A percentile compares a stretch with the other conserved stretches of the same genome.
Evolutionary conservation across 495 filamentous ascomycete genomes (phyloP).

Genomic region (Daldinia concentrica): DNA sequence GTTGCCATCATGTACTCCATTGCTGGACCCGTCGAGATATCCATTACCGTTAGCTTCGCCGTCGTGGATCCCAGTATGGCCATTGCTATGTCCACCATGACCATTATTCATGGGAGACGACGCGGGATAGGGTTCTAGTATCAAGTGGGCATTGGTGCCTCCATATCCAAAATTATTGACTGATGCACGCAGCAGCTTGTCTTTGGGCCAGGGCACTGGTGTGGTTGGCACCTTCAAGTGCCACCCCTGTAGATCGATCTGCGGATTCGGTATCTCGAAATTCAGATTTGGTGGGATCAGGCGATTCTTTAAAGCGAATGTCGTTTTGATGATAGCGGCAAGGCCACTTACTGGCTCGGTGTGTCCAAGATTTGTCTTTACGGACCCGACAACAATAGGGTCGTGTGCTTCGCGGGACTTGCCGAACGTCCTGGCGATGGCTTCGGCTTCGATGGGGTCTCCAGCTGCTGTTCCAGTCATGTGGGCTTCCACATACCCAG

Average conservation of each 20-base stretch:
- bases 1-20: too few species aligned
- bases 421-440: slow-evolving; percentile 54
- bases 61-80: background rate
- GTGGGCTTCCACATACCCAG: slow-evolving; percentile 60
- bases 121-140: slow-evolving; percentile 44
- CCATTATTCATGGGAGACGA: background rate
- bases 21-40: too few species aligned
- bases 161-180: slow-evolving; percentile 62
- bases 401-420: background rate
- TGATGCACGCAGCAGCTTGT: slow-evolving; percentile 39
- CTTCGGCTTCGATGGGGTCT: slow-evolving; percentile 63
- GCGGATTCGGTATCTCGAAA: slow-evolving; percentile 53
- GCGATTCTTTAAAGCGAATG: slow-evolving; percentile 58
- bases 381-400: slow-evolving; percentile 43
- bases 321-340: slow-evolving; percentile 58
- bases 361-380: slow-evolving; percentile 56
- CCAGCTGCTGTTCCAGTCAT: slow-evolving; percentile 56
- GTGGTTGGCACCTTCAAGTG: slow-evolving; percentile 29
- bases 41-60: too few species aligned
- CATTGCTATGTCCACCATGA: too few species aligned
- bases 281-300: slow-evolving; percentile 53
- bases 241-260: slow-evolving; percentile 44
- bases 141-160: slow-evolving; percentile 58
- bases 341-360: slow-evolving; percentile 53
- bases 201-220: slow-evolving; percentile 13